Conservation (phyloP, 75 land plant species). For the Isoetes taiwanensis region DNA sequence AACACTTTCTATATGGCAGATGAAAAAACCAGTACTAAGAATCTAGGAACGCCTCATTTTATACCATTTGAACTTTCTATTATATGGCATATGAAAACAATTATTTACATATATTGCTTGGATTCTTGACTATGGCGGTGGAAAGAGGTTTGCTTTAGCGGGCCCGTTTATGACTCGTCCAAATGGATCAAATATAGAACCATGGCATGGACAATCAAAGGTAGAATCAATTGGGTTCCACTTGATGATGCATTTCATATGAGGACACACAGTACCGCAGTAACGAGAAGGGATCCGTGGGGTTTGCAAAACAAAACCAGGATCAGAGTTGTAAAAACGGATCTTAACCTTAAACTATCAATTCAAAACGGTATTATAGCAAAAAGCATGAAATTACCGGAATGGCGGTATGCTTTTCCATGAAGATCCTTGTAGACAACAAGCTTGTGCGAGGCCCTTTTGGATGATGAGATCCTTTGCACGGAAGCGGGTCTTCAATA, state of each 20-base stretch:
- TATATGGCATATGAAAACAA: too few species aligned
- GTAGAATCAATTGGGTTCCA: conserved; percentile 33
- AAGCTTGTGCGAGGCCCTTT: conserved; percentile 19
- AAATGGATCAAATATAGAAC: conserved; percentile 26
- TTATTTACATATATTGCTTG: too few species aligned
- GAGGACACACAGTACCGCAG: conserved; percentile 31
- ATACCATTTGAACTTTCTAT: too few species aligned
- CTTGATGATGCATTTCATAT: conserved; percentile 29
- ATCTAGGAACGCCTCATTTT: too few species aligned
- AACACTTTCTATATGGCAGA: too few species aligned
- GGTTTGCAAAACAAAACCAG: too few species aligned
- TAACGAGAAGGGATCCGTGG: too few species aligned
- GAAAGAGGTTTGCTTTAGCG: conserved; percentile 28
- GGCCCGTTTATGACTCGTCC: conserved; percentile 27
- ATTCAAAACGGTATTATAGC: too few species aligned
- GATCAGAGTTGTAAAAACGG: too few species aligned
- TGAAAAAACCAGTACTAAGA: too few species aligned
- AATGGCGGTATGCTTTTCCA: conserved; percentile 21
- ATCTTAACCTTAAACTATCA: too few species aligned
- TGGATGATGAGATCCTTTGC: conserved; percentile 21
- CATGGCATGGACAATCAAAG: conserved; percentile 34
- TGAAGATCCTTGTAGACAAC: conserved; percentile 25
- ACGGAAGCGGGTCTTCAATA: conserved; percentile 25
- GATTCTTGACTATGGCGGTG: too few species aligned
- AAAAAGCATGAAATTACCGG: conserved; percentile 18